These are phyloP conservation scores for Leptodontidium sp. DNA, from an alignment of 2,329 filamentous ascomycete genomes.

Conservation along the genomic window DNA sequence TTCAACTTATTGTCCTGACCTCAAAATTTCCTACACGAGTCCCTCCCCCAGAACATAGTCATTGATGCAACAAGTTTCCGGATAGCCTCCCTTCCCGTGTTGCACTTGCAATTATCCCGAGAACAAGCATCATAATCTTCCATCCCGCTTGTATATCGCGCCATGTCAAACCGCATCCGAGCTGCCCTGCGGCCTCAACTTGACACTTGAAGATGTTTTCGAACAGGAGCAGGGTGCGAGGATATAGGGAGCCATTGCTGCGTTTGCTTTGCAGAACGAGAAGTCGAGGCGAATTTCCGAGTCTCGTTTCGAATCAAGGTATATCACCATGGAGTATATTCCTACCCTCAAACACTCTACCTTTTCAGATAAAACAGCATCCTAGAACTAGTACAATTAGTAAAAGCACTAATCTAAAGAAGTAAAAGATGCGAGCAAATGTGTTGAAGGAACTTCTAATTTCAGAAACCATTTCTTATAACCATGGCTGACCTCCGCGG, in stretches of 20 bases:
- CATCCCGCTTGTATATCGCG: background rate
- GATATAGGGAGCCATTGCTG: background rate
- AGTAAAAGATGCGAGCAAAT: background rate
- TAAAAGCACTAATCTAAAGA: background rate
- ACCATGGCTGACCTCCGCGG: constrained; percentile 42
- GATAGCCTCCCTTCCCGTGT: background rate
- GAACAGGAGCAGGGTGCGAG: background rate
- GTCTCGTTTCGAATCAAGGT: constrained; percentile 8
- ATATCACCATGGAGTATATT: background rate
- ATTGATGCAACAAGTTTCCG: background rate
- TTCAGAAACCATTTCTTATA: constrained; percentile 42
- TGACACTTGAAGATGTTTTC: background rate
- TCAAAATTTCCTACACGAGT: background rate
- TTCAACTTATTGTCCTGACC: background rate
- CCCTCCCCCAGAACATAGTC: background rate
- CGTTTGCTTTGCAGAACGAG: background rate
- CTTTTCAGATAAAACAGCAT: background rate
- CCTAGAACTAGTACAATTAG: constrained; percentile 1
- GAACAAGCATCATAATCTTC: background rate
- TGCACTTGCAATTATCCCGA: constrained; percentile 1
- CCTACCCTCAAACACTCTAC: background rate
- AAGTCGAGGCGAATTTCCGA: background rate
- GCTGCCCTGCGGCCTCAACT: background rate
- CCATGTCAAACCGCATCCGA: background rate
- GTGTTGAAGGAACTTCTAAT: constrained; percentile 2